These are phyloP conservation scores for Mycena epipterygia DNA, from an alignment of 768 basidiomycete genomes.

Conservation along the genomic window DNA sequence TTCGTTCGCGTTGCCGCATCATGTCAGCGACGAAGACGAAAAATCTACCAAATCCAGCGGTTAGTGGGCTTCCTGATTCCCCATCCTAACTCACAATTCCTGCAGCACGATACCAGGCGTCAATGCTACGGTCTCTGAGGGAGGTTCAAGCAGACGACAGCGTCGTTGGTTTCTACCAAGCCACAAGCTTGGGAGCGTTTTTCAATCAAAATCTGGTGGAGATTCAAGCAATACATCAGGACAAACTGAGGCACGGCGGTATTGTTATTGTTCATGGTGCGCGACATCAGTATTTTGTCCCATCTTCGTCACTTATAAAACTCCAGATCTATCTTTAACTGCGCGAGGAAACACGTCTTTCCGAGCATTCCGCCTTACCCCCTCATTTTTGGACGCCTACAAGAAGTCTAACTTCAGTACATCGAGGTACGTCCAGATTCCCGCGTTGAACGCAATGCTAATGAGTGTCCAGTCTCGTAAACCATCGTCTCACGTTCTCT, in stretches of 20 bases:
- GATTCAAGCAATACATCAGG: conserved; percentile 88
- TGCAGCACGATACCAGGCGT: conserved; percentile 83
- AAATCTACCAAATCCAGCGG: conserved; percentile 83
- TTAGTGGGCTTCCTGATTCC: conserved; percentile 51
- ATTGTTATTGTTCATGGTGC: conserved; percentile 88
- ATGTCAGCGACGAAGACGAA: conserved; percentile 82
- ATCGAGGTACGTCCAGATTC: conserved; percentile 69
- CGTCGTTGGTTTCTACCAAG: conserved; percentile 95
- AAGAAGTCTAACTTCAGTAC: conserved; percentile 89
- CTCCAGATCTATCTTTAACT: conserved; percentile 80
- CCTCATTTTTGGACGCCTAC: conserved; percentile 84
- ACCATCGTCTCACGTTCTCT: conserved; percentile 86
- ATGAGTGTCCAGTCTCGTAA: conserved; percentile 71
- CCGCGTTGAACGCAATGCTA: conserved; percentile 23
- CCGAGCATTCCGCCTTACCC: conserved; percentile 88
- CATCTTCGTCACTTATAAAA: conserved; percentile 29
- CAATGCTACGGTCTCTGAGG: conserved; percentile 89
- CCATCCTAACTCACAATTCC: conserved; percentile 11
- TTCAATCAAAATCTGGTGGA: conserved; percentile 86
- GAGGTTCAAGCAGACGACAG: conserved; percentile 94
- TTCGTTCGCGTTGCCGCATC: conserved; percentile 86
- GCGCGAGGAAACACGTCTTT: conserved; percentile 89
- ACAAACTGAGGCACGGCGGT: conserved; percentile 88
- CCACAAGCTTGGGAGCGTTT: conserved; percentile 87
- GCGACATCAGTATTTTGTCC: conserved; percentile 33